Evolutionary conservation across 2,329 filamentous ascomycete genomes (phyloP).

Genomic region (Epichloe aotearoae): DNA sequence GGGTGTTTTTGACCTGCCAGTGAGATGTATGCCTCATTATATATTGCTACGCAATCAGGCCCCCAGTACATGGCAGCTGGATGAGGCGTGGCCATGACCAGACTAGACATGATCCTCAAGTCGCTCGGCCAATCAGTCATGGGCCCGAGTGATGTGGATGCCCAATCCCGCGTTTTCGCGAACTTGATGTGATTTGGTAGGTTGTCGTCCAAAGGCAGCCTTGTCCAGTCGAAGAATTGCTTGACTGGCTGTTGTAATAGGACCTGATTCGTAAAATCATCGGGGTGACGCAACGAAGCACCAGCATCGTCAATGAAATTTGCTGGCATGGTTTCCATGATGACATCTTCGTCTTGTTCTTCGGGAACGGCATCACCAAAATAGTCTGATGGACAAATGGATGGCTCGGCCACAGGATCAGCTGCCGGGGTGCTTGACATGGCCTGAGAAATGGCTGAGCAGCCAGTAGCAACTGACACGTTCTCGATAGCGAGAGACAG

Average conservation of each 20-base stretch:
- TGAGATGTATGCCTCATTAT: slow-evolving; percentile 60
- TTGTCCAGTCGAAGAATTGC: slow-evolving; percentile 62
- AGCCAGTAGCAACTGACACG: slow-evolving; percentile 9
- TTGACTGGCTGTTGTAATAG: slow-evolving; percentile 15
- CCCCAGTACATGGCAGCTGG: slow-evolving; percentile 74
- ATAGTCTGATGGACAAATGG: slow-evolving; percentile 24
- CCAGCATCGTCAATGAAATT: slow-evolving; percentile 7
- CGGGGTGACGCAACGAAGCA: slow-evolving; percentile 20
- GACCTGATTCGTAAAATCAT: slow-evolving; percentile 29
- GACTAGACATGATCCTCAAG: slow-evolving; percentile 63
- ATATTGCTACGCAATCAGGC: slow-evolving; percentile 50
- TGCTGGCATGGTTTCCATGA: not conserved
- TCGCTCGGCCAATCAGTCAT: slow-evolving; percentile 62
- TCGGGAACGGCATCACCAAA: slow-evolving; percentile 22
- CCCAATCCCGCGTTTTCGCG: slow-evolving; percentile 61
- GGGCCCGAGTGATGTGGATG: slow-evolving; percentile 56
- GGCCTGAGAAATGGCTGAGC: slow-evolving; percentile 14
- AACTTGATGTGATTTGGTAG: slow-evolving; percentile 62
- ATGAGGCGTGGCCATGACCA: slow-evolving; percentile 69
- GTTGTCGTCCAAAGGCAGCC: slow-evolving; percentile 47
- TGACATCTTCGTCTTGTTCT: slow-evolving; percentile 2
- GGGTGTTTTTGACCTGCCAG: slow-evolving; percentile 70
- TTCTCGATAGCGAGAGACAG: slow-evolving; percentile 24
- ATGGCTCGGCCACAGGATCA: slow-evolving; percentile 10
- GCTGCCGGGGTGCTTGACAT: slow-evolving; percentile 21